Base-by-base conservation (phyloP, 2,329 filamentous ascomycete genomes). In the Cercospora zeina region DNA sequence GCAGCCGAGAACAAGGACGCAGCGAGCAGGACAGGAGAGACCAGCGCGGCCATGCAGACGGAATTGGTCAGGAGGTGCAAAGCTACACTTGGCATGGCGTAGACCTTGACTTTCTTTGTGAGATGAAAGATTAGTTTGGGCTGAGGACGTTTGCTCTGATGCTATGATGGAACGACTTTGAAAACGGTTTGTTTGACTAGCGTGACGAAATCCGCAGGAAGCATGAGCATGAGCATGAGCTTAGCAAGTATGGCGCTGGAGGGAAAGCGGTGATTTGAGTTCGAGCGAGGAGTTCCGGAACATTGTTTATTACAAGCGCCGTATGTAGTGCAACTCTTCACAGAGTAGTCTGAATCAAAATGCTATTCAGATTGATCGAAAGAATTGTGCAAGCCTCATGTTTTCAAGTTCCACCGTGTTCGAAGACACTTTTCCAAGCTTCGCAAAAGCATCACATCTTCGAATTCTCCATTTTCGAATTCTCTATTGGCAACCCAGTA, bases 1-100 rank as follows among this genome's bases (percentile, higher is more conserved):
- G 84, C 84, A n/a, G 80, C 80, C 57, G 84, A 86, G 77, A 86
- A 86, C 72, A 83, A 83, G 68, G 85, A 87, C 76, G 84, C 85
- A 4, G 82, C 84, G 49, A 75, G 78, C 16, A 74, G 85, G 59
- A 87, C 84, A 1, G 75, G 72, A 53, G 82, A 81, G 62, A 83
- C 81, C 19, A 74, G 80, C 61, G 71, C 67, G 55, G 83, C 82
- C 9, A 83, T 85, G 80, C 75, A 76, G 11, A 69, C 63, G 54
- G 83, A 86, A 74, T 64, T 85, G 37, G 53, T 54, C 54, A 63
- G 70, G 61, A 64, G 71, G 45, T 9, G 69, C 51, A 70, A 59
- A 58, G 63, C 53, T 6, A 16, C 53, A 42, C 49, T 71, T 57
- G 66, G 67, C 1, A 30, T 71, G 51, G 55, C 62, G 13, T 71